These are phyloP conservation scores for Chlamydomonas incerta DNA, from an alignment of 139 green algal genomes.

Conservation along the genomic window DNA sequence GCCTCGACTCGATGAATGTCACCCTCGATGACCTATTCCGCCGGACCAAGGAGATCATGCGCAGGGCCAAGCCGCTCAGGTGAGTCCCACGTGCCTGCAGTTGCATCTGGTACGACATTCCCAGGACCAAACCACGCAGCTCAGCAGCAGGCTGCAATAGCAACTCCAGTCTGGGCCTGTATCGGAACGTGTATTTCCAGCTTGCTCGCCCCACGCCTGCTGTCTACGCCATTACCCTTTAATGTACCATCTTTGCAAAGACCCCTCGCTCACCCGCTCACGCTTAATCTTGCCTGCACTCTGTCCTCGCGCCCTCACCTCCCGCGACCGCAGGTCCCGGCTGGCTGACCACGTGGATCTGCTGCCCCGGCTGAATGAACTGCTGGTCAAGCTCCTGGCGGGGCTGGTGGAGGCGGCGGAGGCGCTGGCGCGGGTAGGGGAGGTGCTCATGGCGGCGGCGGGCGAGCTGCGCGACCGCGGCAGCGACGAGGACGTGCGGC, in stretches of 20 bases:
- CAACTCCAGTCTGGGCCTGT: no score
- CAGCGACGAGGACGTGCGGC: conserved; percentile 9
- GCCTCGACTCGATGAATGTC: neutral
- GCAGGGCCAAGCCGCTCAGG: conserved; percentile 13
- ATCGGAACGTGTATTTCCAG: no score
- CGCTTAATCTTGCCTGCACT: no score
- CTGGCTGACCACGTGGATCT: neutral
- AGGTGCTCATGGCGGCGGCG: neutral
- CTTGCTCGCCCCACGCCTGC: no score
- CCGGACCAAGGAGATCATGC: conserved; percentile 4
- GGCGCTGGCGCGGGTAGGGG: neutral
- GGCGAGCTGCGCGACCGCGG: neutral
- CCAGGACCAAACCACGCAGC: no score
- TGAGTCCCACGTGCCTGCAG: neutral
- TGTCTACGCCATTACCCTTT: no score
- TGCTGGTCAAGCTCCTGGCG: neutral
- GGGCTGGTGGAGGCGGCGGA: conserved; percentile 9
- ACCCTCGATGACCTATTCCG: conserved; percentile 15
- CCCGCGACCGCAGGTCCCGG: neutral
- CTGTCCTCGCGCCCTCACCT: neutral
- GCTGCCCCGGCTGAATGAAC: conserved; percentile 5
- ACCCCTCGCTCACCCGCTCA: no score
- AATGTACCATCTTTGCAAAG: no score
- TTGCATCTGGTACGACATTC: no score
- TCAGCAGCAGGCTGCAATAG: no score